phyloP scores from a whole-genome alignment of 495 filamentous ascomycete species.

The Arthonia radiata region DNA sequence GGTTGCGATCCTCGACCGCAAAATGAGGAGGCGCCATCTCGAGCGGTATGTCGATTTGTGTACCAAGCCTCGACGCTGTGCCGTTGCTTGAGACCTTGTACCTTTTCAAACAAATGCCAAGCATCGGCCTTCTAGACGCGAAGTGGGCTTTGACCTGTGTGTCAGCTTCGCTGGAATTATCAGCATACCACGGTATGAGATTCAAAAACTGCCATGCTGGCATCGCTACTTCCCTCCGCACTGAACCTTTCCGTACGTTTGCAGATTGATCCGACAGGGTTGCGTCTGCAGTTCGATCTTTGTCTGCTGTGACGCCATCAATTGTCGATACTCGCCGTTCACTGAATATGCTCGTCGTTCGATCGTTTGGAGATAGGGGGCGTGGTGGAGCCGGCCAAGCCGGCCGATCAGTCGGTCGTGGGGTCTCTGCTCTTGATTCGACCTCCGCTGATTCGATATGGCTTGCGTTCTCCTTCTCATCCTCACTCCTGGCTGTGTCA shows the following conservation, averaged over 20 bases:
- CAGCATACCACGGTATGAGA: constrained; percentile 46
- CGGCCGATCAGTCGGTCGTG: constrained; percentile 16
- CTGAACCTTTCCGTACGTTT: constrained; percentile 18
- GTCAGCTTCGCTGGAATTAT: constrained; percentile 45
- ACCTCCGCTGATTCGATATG: constrained; percentile 40
- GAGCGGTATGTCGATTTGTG: constrained; percentile 73
- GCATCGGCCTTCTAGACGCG: constrained; percentile 46
- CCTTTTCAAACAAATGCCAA: constrained; percentile 79
- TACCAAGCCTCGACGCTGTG: constrained; percentile 40
- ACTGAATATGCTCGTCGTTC: constrained; percentile 37
- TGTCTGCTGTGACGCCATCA: constrained; percentile 8
- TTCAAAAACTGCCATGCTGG: constrained; percentile 97
- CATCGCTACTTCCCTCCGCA: constrained; percentile 72
- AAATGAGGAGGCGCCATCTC: constrained; percentile 77
- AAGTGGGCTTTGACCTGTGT: constrained; percentile 51
- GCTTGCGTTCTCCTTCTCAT: constrained; percentile 18
- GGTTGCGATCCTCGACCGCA: constrained; percentile 53
- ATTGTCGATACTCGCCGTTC: constrained; percentile 28
- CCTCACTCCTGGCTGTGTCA: constrained; percentile 17
- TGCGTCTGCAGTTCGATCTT: constrained; percentile 4
- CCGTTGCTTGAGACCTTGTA: constrained; percentile 56
- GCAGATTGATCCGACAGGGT: no score
- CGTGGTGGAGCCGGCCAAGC: constrained; percentile 13
- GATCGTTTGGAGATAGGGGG: constrained; percentile 13
- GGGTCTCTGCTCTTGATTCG: constrained; percentile 12